Evolutionary conservation across 2,329 filamentous ascomycete genomes (phyloP).

Genomic region (Trichoderma koningiopsis): DNA sequence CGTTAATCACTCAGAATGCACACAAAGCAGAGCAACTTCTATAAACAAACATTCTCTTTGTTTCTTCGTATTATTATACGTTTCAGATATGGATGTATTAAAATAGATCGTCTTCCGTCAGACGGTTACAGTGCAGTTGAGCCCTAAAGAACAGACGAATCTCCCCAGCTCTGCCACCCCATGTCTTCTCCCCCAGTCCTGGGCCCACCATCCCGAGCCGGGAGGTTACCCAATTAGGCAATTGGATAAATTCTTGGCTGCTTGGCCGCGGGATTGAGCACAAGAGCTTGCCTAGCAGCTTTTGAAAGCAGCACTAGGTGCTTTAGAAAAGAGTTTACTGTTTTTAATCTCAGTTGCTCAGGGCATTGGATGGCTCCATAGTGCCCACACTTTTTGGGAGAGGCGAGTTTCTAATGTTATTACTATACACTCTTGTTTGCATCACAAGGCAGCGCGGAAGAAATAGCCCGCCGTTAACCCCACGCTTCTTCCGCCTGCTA

Average conservation of each 20-base stretch:
- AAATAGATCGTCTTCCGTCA: background rate
- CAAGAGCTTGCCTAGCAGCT: background rate
- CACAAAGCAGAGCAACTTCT: background rate
- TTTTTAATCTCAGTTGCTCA: background rate
- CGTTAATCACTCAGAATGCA: no score
- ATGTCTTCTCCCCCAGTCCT: background rate
- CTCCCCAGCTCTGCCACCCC: background rate
- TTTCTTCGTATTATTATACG: background rate
- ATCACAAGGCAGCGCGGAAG: background rate
- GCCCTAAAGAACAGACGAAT: constrained; percentile 3
- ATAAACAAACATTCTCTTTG: background rate
- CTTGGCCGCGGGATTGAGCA: background rate
- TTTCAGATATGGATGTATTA: background rate
- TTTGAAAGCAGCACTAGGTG: background rate
- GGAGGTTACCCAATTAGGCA: constrained; percentile 18
- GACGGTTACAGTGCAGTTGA: constrained; percentile 14
- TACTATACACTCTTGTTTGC: background rate
- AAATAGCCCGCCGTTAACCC: background rate
- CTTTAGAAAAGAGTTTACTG: background rate
- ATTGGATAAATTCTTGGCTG: constrained; percentile 19
- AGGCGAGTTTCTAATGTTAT: no score
- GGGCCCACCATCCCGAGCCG: constrained; percentile 9
- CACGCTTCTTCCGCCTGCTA: background rate
- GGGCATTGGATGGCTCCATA: background rate
- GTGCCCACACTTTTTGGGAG: background rate